A percentile compares a stretch with the other conserved stretches of the same genome.
Evolutionary conservation across 345 rosid species (phyloP).

Genomic region (Mangifera indica): DNA sequence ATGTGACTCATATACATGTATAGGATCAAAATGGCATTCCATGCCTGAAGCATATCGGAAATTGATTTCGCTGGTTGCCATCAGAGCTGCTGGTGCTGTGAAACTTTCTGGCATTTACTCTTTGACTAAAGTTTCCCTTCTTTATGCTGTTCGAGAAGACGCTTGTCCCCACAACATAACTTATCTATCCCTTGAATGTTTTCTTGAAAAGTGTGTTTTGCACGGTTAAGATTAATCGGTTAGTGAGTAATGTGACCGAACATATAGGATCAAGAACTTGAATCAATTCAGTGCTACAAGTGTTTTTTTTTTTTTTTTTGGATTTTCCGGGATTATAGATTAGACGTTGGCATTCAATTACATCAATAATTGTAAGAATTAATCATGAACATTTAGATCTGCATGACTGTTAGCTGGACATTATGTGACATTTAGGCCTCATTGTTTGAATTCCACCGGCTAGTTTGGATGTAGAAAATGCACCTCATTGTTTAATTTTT

Average conservation of each 20-base stretch:
- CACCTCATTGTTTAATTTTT: no score
- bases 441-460: no score
- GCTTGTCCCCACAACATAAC: conserved; percentile 17
- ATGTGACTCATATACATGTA: conserved; percentile 8
- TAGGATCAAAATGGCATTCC: no score
- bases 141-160: conserved; percentile 18
- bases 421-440: no score
- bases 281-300: neutral
- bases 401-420: neutral
- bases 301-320: neutral
- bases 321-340: neutral
- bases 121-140: neutral
- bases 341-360: neutral
- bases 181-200: conserved; percentile 4
- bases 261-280: neutral
- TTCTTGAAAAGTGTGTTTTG: neutral
- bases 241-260: neutral
- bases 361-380: conserved; percentile 13
- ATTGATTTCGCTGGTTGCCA: conserved; percentile 15
- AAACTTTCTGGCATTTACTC: conserved; percentile 13
- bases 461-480: no score
- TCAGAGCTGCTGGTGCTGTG: conserved; percentile 9
- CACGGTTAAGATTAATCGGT: neutral
- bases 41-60: conserved; percentile 15
- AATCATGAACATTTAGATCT: neutral